Percentiles rank a stretch among this genome's conserved stretches.
phyloP scores from a whole-genome alignment of 371 early-diverging fungal genomes.

The Lichtheimia corymbifera region DNA sequence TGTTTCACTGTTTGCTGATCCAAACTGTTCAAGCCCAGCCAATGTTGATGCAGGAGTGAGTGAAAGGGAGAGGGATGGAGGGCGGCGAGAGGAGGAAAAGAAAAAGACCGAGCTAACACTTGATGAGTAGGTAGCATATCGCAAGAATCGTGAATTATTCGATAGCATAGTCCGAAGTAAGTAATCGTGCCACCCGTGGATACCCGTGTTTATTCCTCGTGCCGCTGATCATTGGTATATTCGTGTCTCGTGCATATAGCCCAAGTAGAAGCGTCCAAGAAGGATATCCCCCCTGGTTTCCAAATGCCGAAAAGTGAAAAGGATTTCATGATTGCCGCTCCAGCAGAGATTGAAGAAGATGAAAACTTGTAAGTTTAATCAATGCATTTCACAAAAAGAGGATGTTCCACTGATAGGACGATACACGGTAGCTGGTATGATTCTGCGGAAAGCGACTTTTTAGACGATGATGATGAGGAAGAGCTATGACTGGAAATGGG shows the following conservation, averaged over 20 bases:
- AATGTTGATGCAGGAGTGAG: constrained; percentile 76
- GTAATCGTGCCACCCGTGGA: constrained; percentile 9
- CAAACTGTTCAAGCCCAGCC: constrained; percentile 96
- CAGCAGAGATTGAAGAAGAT: constrained; percentile 48
- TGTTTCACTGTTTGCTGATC: constrained; percentile 86
- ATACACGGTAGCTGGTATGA: constrained; percentile 48
- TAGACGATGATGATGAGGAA: constrained; percentile 40
- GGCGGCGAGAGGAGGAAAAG: too few relatives aligned
- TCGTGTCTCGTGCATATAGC: constrained; percentile 21
- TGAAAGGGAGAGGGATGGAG: neutral
- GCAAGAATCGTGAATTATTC: constrained; percentile 72
- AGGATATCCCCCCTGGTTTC: constrained; percentile 56
- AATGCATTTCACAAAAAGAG: neutral
- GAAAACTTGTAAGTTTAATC: constrained; percentile 44
- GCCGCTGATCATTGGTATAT: constrained; percentile 1
- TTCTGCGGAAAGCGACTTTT: constrained; percentile 52
- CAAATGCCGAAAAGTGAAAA: constrained; percentile 53
- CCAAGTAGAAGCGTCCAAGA: constrained; percentile 56
- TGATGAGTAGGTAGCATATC: constrained; percentile 65
- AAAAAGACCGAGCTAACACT: too few relatives aligned
- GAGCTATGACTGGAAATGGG: constrained; percentile 1
- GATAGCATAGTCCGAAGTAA: constrained; percentile 66
- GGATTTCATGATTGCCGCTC: constrained; percentile 46
- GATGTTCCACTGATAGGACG: neutral
- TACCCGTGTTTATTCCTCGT: too few relatives aligned